Evolutionary conservation across 139 green algal genomes (phyloP), one percentile per base, ranked within the genome.

Genomic region (Edaphochlamys debaryana): DNA sequence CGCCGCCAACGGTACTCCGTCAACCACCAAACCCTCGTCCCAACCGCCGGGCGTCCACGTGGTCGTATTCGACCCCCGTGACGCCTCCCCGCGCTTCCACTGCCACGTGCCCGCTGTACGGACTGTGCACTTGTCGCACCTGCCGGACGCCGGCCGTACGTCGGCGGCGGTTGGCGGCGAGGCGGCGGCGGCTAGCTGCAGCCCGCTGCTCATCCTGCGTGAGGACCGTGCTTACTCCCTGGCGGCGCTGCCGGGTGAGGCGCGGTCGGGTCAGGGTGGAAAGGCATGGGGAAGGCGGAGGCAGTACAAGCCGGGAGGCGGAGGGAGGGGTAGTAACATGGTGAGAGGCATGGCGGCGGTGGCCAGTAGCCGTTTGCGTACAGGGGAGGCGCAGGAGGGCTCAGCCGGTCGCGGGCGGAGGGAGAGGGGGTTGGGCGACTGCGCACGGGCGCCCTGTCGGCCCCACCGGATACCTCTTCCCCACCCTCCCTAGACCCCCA

Each of bases 171-270:
- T 15, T 38, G 34, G 38, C 58, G 25, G 6, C 36, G 42, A 7
- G 11, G 30, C n/a, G 4, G n/a, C 52, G n/a, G 60, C 79, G 4
- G 66, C 32, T 0, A 68, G 79, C 67, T 72, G 71, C 50, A 87
- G 66, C 37, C 86, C 89, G 8, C 69, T 94, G 72, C 84, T 95
- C 30, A 79, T 95, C n/a, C 22, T 95, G 22, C 85, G 83, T 17
- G 75, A 91, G 22, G 79, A 89, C 58, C 83, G 90, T 20, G 60
- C 82, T 54, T 93, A 86, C 50, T 67, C 76, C 2, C 40, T 88
- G 2, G 54, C 87, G 4, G 41, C 32, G 9, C 37, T 41, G 27
- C 30, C 74, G 63, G 85, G 69, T 69, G 58, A 20, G n/a, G n/a
- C n/a, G n/a, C n/a, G n/a, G n/a, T n/a, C n/a, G n/a, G n/a, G n/a